Percentiles rank a stretch among this genome's conserved stretches.
Evolutionary conservation across 257 asterid genomes (phyloP).

Genomic region (Primulina eburnea): DNA sequence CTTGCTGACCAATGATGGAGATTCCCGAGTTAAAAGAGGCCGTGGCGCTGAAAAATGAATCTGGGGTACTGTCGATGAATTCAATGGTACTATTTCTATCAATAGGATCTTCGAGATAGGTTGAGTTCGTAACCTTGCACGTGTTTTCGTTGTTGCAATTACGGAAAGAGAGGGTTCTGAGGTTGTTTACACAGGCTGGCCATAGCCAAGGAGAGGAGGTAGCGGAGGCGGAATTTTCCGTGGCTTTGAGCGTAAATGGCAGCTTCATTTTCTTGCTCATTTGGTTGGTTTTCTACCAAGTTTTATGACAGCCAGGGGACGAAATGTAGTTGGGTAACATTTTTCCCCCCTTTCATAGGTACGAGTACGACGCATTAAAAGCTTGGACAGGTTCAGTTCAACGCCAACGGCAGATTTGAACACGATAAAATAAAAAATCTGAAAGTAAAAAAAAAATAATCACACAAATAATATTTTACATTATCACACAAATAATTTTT

Average conservation of each 20-base stretch:
- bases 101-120: neutral
- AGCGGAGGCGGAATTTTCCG: constrained; percentile 26
- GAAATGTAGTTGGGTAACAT: constrained; percentile 1
- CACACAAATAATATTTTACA: too few relatives aligned
- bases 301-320: neutral
- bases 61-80: neutral
- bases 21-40: neutral
- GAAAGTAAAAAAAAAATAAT: too few relatives aligned
- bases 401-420: too few relatives aligned
- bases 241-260: constrained; percentile 46
- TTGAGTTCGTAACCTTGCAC: neutral
- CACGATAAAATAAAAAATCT: too few relatives aligned
- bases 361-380: constrained; percentile 24
- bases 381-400: neutral
- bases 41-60: neutral
- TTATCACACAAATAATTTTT: too few relatives aligned
- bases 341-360: constrained; percentile 17
- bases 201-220: constrained; percentile 43
- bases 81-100: neutral
- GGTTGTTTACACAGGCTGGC: constrained; percentile 39
- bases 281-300: neutral
- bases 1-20: neutral
- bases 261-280: constrained; percentile 42
- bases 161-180: constrained; percentile 28
- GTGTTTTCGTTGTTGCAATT: neutral